phyloP scores from a whole-genome alignment of 2,329 filamentous ascomycete genomes.

The Verticillium zaregamsianum region DNA sequence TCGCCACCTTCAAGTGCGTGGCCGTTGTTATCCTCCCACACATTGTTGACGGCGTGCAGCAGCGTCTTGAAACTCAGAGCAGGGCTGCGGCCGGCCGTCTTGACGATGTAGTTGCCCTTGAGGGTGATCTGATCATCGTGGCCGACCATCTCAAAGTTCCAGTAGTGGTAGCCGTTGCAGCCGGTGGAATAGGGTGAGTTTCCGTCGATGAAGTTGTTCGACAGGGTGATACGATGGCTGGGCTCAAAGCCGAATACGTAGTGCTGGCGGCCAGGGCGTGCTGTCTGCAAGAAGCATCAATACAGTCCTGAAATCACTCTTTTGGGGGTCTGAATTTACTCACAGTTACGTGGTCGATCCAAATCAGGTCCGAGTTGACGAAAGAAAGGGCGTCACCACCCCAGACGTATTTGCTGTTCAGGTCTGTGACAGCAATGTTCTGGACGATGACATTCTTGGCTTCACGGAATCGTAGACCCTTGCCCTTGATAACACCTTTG shows the following conservation, averaged over 20 bases:
- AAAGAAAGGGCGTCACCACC: constrained; percentile 20
- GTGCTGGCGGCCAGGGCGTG: constrained; percentile 52
- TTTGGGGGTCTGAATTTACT: no score
- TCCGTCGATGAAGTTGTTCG: constrained; percentile 57
- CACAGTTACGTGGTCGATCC: constrained; percentile 52
- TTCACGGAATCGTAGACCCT: constrained; percentile 3
- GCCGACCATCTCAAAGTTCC: constrained; percentile 54
- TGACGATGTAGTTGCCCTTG: constrained; percentile 58
- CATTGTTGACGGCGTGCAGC: constrained; percentile 60
- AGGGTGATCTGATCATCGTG: constrained; percentile 52
- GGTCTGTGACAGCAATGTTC: constrained; percentile 7
- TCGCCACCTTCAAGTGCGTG: constrained; percentile 51
- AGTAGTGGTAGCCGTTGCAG: constrained; percentile 58
- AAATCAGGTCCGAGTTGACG: constrained; percentile 36
- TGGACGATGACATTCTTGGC: constrained; percentile 11
- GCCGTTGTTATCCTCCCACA: constrained; percentile 48
- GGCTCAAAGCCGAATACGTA: constrained; percentile 54
- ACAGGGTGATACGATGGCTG: constrained; percentile 53
- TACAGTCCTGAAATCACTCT: no score
- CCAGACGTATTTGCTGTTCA: constrained; percentile 10
- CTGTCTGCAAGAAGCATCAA: no score
- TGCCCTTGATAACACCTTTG: constrained; percentile 8
- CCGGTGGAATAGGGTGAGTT: constrained; percentile 45
- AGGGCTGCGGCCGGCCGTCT: constrained; percentile 51
- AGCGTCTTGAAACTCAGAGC: constrained; percentile 53